Evolutionary conservation across 805 yeast species (phyloP).

Genomic region (Jamesozyma rosinii): DNA sequence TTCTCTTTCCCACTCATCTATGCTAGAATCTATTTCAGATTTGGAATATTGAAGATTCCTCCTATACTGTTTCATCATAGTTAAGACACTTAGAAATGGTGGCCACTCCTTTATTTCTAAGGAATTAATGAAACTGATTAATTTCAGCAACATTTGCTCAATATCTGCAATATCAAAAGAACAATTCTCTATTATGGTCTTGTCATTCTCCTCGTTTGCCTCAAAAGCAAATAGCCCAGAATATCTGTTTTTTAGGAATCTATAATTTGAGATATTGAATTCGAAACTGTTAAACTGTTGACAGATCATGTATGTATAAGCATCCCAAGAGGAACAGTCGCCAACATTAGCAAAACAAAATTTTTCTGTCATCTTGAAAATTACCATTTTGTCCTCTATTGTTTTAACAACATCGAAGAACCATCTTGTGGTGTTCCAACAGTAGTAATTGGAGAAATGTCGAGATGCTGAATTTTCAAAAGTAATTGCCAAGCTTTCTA

Average conservation of each 20-base stretch:
- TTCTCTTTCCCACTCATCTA: slow-evolving; percentile 11
- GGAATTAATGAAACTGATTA: slow-evolving; percentile 12
- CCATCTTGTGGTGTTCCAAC: slow-evolving; percentile 34
- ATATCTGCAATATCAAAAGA: neutral
- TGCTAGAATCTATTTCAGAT: neutral
- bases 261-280: slow-evolving; percentile 8
- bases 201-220: neutral
- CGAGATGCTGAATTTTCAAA: slow-evolving; percentile 21
- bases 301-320: slow-evolving; percentile 17
- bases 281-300: slow-evolving; percentile 3
- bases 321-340: slow-evolving; percentile 33
- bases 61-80: neutral
- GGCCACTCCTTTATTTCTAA: slow-evolving; percentile 19
- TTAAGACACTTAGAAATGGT: slow-evolving; percentile 19
- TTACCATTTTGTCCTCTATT: slow-evolving; percentile 3
- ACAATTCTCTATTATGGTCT: neutral
- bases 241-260: slow-evolving; percentile 1
- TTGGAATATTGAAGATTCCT: neutral
- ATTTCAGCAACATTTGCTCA: neutral
- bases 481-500: slow-evolving; percentile 2
- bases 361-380: slow-evolving; percentile 10
- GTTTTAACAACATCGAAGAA: slow-evolving; percentile 18
- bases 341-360: slow-evolving; percentile 23
- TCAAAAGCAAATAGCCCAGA: neutral
- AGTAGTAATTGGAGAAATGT: slow-evolving; percentile 34